phyloP scores from a whole-genome alignment of 164 flowering plant genomes.

The Chimonanthus praecox region DNA sequence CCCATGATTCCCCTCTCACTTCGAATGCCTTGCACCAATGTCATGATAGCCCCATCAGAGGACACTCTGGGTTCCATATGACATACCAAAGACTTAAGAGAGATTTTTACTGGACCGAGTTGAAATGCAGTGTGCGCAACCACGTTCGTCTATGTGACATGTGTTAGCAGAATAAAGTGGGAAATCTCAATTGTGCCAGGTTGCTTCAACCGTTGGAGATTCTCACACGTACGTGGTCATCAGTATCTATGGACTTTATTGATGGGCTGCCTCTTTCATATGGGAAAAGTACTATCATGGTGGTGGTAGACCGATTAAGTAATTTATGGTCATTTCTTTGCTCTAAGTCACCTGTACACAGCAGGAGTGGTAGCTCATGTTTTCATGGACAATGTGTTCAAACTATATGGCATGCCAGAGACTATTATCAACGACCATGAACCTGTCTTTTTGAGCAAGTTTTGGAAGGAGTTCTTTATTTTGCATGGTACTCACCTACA shows the following conservation, averaged over 20 bases:
- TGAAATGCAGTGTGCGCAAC: not conserved
- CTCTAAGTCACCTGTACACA: too few relatives aligned
- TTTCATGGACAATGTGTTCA: too few relatives aligned
- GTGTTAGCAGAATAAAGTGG: not conserved
- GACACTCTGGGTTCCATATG: not conserved
- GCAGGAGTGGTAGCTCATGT: too few relatives aligned
- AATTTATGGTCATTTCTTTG: too few relatives aligned
- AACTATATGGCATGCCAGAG: too few relatives aligned
- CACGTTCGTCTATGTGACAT: not conserved
- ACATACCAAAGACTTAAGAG: not conserved
- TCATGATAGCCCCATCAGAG: not conserved
- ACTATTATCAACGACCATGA: too few relatives aligned
- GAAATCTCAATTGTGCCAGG: not conserved
- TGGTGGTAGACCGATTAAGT: too few relatives aligned
- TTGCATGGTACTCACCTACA: too few relatives aligned
- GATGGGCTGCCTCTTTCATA: not conserved
- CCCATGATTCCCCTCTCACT: not conserved
- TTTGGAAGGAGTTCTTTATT: too few relatives aligned
- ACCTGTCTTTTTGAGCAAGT: too few relatives aligned
- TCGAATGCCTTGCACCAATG: not conserved
- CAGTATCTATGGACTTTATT: conserved; percentile 13
- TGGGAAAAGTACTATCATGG: not conserved
- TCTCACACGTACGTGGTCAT: conserved; percentile 7
- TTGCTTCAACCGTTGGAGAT: conserved; percentile 14
- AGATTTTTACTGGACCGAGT: not conserved